Base-by-base conservation (phyloP, 495 filamentous ascomycete species). In the Letharia lupina region DNA sequence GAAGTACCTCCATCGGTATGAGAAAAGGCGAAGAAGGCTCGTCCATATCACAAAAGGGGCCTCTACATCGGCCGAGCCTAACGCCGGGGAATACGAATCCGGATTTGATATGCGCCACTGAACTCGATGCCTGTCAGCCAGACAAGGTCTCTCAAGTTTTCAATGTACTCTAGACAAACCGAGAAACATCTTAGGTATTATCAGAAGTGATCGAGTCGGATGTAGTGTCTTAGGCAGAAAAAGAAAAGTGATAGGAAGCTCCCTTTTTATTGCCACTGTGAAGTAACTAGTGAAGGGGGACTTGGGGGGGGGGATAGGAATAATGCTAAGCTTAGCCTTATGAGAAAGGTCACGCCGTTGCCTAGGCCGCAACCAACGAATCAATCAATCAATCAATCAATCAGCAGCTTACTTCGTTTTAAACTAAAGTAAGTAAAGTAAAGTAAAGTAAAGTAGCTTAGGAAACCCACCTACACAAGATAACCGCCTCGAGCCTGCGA, bases 311-410 rank as follows among this genome's bases (percentile, higher is more conserved):
- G n/a, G n/a, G n/a, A n/a, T n/a, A n/a, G n/a, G n/a, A n/a, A n/a
- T n/a, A n/a, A n/a, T n/a, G n/a, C n/a, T n/a, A n/a, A n/a, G 23
- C 23, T 47, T 60, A 65, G 63, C 63, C 63, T 60, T 65, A 56
- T 57, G 37, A 15, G 20, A 9, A 56, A 56, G 8, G 37, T 28
- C 9, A 56, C 58, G 15, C 15, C 58, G 64, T 66, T 66, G 64
- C 64, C 57, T 66, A 37, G 63, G 35, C 64, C 52, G 39, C 56
- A 66, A 44, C 33, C 64, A 66, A 66, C 45, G 52, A 66, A 66
- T 66, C 64, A 66, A 41, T 47, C 48, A 66, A 66, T 66, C 64
- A 66, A 35, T 28, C 23, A 28, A 28, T 28, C 23, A 28, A 28
- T 28, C 23, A 28, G 23, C 23, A 28, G 23, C 23, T 28, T 28